Evolutionary conservation across 306 rosid species (phyloP), one percentile per base, ranked within the genome.

Genomic region (Geum urbanum): DNA sequence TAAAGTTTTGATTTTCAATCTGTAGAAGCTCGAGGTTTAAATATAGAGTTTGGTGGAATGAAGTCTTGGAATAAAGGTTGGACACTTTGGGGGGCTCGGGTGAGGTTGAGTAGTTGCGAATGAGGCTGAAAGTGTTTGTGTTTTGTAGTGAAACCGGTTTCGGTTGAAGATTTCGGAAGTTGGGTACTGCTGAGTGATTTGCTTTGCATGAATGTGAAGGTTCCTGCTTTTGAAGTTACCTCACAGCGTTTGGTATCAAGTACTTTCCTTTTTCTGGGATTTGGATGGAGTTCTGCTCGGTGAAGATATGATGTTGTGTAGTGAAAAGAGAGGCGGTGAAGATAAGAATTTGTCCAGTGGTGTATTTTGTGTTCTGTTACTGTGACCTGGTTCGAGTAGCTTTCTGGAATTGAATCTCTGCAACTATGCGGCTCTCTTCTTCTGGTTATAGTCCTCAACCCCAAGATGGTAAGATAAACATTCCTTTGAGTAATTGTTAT

Each of bases 381-480:
- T 76, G 71, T 80, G 51, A 51, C 57, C 67, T 63, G 77, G 41
- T 59, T 85, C 63, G 49, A 73, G 47, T 70, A 37, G 59, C 79
- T 60, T 69, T 27, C 32, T 27, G 2, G 32, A 27, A 1, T 52
- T 72, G 63, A 20, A 18, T 67, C 48, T 70, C 71, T 71, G 65
- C 76, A 69, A 66, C 74, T 82, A 92, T 92, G 98, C 90, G 97
- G 80, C 89, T 90, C 76, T 85, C 98, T 73, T 69, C 96, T 57
- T 87, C 95, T 84, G 91, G 89, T 81, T 85, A 86, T 82, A 86
- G 88, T 78, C 94, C 97, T 90, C 92, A 94, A 71, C 77, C 90
- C 32, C 98, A 74, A 48, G 98, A 92, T 84, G 98, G 98, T 90
- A 77, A 63, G 76, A 14, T 66, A 16, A 24, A 16, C 54, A 43